Percentiles rank a stretch among this genome's conserved stretches.
Evolutionary conservation across 1,284 basidiomycete species (phyloP).

Genomic region (Ustilago esculenta): DNA sequence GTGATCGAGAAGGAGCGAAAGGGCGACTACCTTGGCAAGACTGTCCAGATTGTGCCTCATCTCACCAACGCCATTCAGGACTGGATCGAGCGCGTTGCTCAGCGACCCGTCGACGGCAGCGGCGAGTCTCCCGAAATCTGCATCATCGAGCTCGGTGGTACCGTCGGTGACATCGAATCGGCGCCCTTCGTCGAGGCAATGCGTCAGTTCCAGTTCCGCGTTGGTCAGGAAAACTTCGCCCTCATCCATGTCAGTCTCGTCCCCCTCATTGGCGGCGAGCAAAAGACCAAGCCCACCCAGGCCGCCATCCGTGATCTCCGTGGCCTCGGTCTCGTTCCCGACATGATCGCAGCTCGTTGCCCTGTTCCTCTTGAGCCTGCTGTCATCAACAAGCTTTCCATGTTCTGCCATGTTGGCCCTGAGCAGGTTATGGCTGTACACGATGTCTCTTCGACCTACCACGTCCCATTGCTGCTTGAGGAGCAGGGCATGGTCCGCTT

Average conservation of each 20-base stretch:
- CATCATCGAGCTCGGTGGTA: constrained; percentile 95
- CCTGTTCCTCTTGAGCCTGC: constrained; percentile 76
- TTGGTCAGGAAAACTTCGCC: constrained; percentile 96
- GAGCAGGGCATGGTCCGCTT: constrained; percentile 90
- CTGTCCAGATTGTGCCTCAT: constrained; percentile 97
- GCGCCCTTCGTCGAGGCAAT: constrained; percentile 98
- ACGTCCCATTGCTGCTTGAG: constrained; percentile 91
- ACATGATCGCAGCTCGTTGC: constrained; percentile 91
- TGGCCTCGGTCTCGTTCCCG: constrained; percentile 90
- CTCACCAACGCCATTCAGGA: constrained; percentile 97
- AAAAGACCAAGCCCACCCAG: constrained; percentile 99
- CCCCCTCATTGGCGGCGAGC: constrained; percentile 96
- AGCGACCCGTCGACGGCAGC: constrained; percentile 92
- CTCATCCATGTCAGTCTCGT: constrained; percentile 98
- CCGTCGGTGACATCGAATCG: constrained; percentile 94
- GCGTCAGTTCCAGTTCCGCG: constrained; percentile 98
- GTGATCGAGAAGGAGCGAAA: constrained; percentile 97
- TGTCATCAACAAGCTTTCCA: constrained; percentile 95
- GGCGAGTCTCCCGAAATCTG: constrained; percentile 94
- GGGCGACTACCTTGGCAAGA: constrained; percentile 97
- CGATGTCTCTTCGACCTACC: constrained; percentile 95
- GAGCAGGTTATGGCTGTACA: constrained; percentile 97
- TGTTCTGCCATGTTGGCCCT: constrained; percentile 96
- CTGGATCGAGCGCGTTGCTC: constrained; percentile 95
- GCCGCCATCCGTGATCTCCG: constrained; percentile 94